These are phyloP conservation scores for Mycena crocata DNA, from an alignment of 768 basidiomycete species.

Conservation along the genomic window DNA sequence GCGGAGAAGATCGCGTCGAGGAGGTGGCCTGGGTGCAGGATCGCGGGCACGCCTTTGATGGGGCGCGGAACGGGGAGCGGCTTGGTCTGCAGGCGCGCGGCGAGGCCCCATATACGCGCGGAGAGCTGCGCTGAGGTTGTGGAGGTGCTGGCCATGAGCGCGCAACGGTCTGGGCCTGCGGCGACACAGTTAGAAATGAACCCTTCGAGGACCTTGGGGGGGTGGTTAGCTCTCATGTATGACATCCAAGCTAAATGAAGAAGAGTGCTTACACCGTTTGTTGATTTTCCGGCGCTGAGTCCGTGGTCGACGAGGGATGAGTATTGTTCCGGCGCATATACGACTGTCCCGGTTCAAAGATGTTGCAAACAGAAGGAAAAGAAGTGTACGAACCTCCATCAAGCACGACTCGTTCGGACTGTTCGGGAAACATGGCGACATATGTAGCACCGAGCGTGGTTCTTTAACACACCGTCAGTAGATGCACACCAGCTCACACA, in stretches of 20 bases:
- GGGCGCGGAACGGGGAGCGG: slow-evolving; percentile 17
- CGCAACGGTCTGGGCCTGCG: slow-evolving; percentile 20
- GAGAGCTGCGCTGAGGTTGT: neutral
- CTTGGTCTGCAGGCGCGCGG: neutral
- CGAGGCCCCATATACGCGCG: slow-evolving; percentile 2
- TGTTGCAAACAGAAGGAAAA: neutral
- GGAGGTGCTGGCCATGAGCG: neutral
- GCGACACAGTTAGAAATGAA: slow-evolving; percentile 17
- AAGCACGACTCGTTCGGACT: slow-evolving; percentile 11
- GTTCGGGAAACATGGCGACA: slow-evolving; percentile 25
- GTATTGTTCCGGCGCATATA: slow-evolving; percentile 25
- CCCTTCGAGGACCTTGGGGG: slow-evolving; percentile 14
- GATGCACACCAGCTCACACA: too few species aligned
- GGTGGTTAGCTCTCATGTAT: too few species aligned
- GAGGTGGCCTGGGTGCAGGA: slow-evolving; percentile 9
- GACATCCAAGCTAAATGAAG: neutral
- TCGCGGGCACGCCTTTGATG: neutral
- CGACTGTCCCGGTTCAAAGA: slow-evolving; percentile 2
- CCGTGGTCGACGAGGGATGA: slow-evolving; percentile 14
- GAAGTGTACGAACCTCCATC: slow-evolving; percentile 16
- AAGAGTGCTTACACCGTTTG: neutral
- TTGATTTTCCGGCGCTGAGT: slow-evolving; percentile 22
- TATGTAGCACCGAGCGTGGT: slow-evolving; percentile 25
- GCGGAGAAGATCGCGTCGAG: slow-evolving; percentile 15
- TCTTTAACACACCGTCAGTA: too few species aligned